These are phyloP conservation scores for Cladochytrium replicatum DNA, from an alignment of 192 early-diverging fungal species.

Conservation along the genomic window DNA sequence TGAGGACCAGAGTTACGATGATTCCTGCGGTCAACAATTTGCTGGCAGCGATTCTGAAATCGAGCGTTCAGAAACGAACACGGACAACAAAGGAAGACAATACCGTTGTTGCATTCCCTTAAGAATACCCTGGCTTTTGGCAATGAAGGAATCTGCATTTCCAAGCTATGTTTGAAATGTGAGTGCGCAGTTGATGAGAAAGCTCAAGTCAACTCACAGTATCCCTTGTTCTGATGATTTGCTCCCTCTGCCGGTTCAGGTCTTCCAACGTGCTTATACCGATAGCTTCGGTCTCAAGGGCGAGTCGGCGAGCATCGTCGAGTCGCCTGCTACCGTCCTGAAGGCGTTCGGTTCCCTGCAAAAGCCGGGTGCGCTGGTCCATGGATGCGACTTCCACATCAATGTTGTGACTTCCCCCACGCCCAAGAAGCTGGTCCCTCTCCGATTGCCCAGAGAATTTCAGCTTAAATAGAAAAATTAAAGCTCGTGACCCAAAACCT, in stretches of 20 bases:
- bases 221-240: conserved; percentile 77
- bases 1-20: conserved; percentile 63
- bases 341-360: conserved; percentile 80
- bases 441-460: conserved; percentile 14
- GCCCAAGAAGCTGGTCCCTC: conserved; percentile 34
- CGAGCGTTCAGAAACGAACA: not conserved
- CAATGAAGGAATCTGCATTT: conserved; percentile 42
- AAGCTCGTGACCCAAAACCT: conserved; percentile 1
- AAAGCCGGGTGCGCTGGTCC: conserved; percentile 69
- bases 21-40: conserved; percentile 80
- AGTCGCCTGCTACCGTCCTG: conserved; percentile 65
- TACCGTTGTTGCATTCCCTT: conserved; percentile 61
- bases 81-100: not conserved
- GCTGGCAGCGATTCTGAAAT: conserved; percentile 69
- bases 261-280: conserved; percentile 76
- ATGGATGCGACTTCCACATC: conserved; percentile 37
- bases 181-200: not conserved
- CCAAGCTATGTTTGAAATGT: conserved; percentile 17
- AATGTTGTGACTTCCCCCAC: conserved; percentile 19
- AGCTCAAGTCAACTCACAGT: conserved; percentile 40
- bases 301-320: conserved; percentile 79
- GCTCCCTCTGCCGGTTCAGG: conserved; percentile 80
- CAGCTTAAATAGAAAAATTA: not conserved
- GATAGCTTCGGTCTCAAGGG: conserved; percentile 82
- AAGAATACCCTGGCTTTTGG: conserved; percentile 41